phyloP scores from a whole-genome alignment of 2,329 filamentous ascomycete species.

The Hymenoscyphus fructigenus region DNA sequence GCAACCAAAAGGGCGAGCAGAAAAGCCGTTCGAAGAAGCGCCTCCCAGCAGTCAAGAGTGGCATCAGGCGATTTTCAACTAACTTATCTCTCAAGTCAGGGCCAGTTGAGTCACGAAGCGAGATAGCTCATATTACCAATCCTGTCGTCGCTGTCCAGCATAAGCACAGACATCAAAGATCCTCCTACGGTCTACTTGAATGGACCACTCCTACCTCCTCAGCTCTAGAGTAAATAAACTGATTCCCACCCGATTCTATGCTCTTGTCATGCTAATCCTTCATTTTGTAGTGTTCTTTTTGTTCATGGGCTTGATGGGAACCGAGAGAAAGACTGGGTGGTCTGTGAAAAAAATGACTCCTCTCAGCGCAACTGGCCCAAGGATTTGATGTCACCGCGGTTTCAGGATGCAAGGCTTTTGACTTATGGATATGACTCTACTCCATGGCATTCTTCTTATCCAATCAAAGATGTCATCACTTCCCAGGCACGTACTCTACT shows the following conservation, averaged over 20 bases:
- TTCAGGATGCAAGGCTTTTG: not conserved
- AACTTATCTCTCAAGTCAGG: not conserved
- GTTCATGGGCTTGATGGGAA: conserved; percentile 4
- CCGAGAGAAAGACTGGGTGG: conserved; percentile 3
- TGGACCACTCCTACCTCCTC: not conserved
- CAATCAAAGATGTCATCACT: conserved; percentile 6
- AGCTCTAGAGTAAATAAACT: not conserved
- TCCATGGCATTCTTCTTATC: conserved; percentile 3
- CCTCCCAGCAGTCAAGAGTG: conserved; percentile 2
- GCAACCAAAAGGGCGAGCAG: not conserved
- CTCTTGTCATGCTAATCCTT: not conserved
- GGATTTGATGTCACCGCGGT: not conserved
- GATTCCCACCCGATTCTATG: not conserved
- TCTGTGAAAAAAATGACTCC: not conserved
- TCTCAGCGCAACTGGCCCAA: not conserved
- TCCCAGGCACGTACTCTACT: not conserved
- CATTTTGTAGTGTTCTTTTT: not conserved
- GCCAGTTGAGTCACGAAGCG: not conserved
- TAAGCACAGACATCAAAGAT: not conserved
- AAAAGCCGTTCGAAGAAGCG: not conserved
- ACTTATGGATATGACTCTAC: conserved; percentile 3
- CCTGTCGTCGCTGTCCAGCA: not conserved
- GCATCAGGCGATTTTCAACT: not conserved
- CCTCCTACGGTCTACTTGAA: not conserved
- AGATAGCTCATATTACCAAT: not conserved